Evolutionary conservation across 345 rosid genomes (phyloP).

Genomic region (Stellera chamaejasme): DNA sequence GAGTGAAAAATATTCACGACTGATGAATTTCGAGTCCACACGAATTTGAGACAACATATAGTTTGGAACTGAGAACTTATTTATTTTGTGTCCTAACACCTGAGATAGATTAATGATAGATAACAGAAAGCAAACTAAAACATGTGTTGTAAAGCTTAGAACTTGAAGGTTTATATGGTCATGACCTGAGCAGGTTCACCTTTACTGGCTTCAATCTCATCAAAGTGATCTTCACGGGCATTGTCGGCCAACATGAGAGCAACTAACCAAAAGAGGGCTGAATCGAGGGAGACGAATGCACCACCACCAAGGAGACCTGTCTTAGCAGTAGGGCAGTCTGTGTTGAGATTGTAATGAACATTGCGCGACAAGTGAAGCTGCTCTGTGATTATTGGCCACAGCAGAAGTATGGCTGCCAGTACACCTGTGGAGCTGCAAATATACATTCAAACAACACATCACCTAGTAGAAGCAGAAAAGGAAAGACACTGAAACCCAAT

Average conservation of each 20-base stretch:
- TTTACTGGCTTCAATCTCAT: conserved; percentile 18
- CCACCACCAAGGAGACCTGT: conserved; percentile 63
- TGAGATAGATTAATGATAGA: too few relatives aligned
- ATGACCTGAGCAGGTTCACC: conserved; percentile 6
- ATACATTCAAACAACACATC: neutral
- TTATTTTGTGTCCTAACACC: too few relatives aligned
- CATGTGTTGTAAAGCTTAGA: neutral
- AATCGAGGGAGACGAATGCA: conserved; percentile 66
- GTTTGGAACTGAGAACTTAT: too few relatives aligned
- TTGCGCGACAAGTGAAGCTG: conserved; percentile 55
- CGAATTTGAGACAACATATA: too few relatives aligned
- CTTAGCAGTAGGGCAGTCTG: conserved; percentile 76
- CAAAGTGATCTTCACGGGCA: conserved; percentile 72
- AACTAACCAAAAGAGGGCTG: conserved; percentile 66
- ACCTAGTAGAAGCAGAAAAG: neutral
- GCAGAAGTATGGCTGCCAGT: conserved; percentile 41
- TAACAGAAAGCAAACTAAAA: too few relatives aligned
- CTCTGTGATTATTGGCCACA: conserved; percentile 79
- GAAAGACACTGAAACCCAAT: neutral
- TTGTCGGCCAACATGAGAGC: conserved; percentile 65
- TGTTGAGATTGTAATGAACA: conserved; percentile 38
- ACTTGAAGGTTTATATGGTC: neutral
- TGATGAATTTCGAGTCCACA: too few relatives aligned
- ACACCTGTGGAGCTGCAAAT: conserved; percentile 47
- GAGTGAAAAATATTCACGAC: too few relatives aligned